phyloP scores from a whole-genome alignment of 1,139 yeast genomes.

The Pichia cactophila region DNA sequence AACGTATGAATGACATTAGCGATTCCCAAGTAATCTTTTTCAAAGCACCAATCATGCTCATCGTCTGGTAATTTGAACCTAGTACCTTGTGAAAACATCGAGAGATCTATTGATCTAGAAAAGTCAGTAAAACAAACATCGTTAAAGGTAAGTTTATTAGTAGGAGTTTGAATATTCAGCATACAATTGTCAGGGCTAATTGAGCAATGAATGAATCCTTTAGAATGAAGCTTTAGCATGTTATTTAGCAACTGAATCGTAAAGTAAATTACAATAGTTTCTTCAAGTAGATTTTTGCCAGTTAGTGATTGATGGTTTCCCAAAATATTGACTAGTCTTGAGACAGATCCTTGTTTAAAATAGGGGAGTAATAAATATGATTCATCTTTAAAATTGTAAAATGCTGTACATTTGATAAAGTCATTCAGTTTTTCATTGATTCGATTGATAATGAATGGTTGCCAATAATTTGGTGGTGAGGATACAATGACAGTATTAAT shows the following conservation, averaged over 20 bases:
- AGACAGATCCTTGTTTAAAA: constrained; percentile 63
- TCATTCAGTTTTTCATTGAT: constrained; percentile 34
- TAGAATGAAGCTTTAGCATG: constrained; percentile 41
- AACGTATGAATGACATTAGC: constrained; percentile 71
- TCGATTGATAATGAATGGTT: constrained; percentile 61
- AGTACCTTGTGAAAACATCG: constrained; percentile 43
- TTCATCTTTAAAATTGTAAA: constrained; percentile 61
- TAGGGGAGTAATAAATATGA: constrained; percentile 68
- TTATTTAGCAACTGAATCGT: constrained; percentile 40
- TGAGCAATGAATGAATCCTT: constrained; percentile 77
- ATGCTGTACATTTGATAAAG: constrained; percentile 44
- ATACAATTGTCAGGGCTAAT: constrained; percentile 82
- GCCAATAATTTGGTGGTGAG: constrained; percentile 71
- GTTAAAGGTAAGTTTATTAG: constrained; percentile 12
- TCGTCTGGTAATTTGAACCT: constrained; percentile 42
- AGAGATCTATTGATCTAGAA: constrained; percentile 73
- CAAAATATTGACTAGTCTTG: constrained; percentile 56
- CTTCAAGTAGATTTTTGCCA: constrained; percentile 38
- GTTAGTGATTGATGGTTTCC: constrained; percentile 30
- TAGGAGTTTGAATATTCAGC: constrained; percentile 41
- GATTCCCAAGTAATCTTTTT: constrained; percentile 79
- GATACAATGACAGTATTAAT: constrained; percentile 69
- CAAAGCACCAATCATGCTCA: constrained; percentile 78
- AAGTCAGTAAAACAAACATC: constrained; percentile 68
- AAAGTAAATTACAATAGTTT: constrained; percentile 54